phyloP scores from a whole-genome alignment of 1,284 basidiomycete species.

The Takashimella koratensis region DNA sequence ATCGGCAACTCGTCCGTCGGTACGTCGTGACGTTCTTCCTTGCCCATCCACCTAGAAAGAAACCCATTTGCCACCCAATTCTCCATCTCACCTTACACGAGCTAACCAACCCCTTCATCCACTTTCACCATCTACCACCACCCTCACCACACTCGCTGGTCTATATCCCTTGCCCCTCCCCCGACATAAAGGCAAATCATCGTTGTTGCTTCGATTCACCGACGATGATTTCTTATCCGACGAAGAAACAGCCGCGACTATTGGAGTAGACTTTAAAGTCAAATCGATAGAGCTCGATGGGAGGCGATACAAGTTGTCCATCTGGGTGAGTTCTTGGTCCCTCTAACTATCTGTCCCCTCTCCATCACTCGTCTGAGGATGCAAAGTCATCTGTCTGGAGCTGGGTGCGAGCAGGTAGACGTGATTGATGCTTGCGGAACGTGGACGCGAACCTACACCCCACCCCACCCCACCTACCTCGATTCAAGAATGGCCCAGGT shows the following conservation, averaged over 20 bases:
- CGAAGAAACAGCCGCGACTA: slow-evolving; percentile 92
- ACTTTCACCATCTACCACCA: too few species aligned
- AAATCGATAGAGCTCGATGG: slow-evolving; percentile 53
- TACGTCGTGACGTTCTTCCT: slow-evolving; percentile 52
- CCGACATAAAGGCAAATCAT: slow-evolving; percentile 55
- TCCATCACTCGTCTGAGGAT: too few species aligned
- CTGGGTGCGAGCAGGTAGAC: too few species aligned
- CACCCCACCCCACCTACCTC: too few species aligned
- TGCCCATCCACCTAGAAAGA: not conserved
- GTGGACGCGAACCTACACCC: too few species aligned
- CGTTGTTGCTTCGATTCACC: slow-evolving; percentile 85
- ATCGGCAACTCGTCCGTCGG: slow-evolving; percentile 86
- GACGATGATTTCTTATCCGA: slow-evolving; percentile 94
- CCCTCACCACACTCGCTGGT: too few species aligned
- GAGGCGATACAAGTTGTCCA: slow-evolving; percentile 55
- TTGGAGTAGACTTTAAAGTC: slow-evolving; percentile 57
- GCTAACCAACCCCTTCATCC: not conserved
- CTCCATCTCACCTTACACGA: not conserved
- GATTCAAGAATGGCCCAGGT: too few species aligned
- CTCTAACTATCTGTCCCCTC: too few species aligned
- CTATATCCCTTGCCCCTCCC: too few species aligned
- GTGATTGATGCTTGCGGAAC: too few species aligned
- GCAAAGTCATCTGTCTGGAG: too few species aligned
- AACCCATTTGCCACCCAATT: too few species aligned
- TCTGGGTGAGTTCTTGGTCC: slow-evolving; percentile 53